Percentiles rank a stretch among this genome's conserved stretches.
phyloP scores from a whole-genome alignment of 1,284 basidiomycete species.

The Stygiomarasmius scandens region DNA sequence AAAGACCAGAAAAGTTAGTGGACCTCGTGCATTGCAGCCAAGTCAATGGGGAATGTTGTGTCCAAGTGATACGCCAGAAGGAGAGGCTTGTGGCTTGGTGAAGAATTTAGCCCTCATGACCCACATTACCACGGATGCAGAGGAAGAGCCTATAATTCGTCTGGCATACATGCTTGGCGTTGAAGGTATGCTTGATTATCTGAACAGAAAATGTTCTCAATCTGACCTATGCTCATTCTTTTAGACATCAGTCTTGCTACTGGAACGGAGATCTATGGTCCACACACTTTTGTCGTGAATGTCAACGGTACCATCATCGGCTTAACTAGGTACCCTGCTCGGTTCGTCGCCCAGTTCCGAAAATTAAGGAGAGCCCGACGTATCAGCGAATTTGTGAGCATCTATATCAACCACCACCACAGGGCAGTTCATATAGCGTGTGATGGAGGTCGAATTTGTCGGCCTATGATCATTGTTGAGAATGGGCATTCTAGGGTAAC shows the following conservation, averaged over 20 bases:
- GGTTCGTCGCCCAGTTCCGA: conserved; percentile 91
- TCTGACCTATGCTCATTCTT: conserved; percentile 16
- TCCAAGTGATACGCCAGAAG: conserved; percentile 98
- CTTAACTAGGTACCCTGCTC: conserved; percentile 83
- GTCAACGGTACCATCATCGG: conserved; percentile 97
- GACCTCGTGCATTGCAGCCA: conserved; percentile 95
- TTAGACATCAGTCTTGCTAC: conserved; percentile 91
- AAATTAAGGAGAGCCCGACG: conserved; percentile 89
- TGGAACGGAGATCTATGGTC: conserved; percentile 94
- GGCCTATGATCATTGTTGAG: conserved; percentile 98
- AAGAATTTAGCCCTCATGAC: conserved; percentile 99
- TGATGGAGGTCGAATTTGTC: conserved; percentile 97
- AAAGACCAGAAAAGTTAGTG: conserved; percentile 98
- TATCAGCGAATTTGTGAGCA: conserved; percentile 95
- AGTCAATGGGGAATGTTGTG: conserved; percentile 99
- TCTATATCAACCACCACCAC: conserved; percentile 97
- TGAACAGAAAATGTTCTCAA: background rate
- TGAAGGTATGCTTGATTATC: conserved; percentile 64
- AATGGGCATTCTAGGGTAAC: conserved; percentile 79
- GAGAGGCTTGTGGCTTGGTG: conserved; percentile 97
- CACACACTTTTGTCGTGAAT: conserved; percentile 92
- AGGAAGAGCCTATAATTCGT: conserved; percentile 91
- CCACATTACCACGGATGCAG: conserved; percentile 99
- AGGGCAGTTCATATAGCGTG: conserved; percentile 95
- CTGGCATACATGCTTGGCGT: conserved; percentile 94